phyloP scores from a whole-genome alignment of 345 rosid genomes.

The Citrus cavaleriei region DNA sequence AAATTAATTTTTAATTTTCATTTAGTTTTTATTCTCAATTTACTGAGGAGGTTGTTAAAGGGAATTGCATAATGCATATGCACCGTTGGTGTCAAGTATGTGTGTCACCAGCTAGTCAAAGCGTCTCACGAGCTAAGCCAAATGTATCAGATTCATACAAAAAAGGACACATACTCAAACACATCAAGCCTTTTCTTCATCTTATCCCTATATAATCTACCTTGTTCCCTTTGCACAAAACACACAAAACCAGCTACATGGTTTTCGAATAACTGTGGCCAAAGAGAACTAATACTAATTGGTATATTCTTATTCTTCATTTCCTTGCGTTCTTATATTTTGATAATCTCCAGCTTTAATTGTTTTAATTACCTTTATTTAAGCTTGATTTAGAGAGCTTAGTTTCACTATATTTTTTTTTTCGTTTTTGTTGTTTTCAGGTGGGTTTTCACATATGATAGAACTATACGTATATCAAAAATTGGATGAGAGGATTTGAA shows the following conservation, averaged over 20 bases:
- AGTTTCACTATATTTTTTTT: background rate
- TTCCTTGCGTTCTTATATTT: no score
- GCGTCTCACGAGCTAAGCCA: slow-evolving; percentile 23
- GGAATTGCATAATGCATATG: slow-evolving; percentile 21
- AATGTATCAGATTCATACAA: background rate
- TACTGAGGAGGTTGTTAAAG: slow-evolving; percentile 15
- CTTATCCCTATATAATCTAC: slow-evolving; percentile 19
- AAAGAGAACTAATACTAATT: background rate
- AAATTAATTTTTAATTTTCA: background rate
- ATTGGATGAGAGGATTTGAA: background rate
- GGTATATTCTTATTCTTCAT: background rate
- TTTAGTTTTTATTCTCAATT: background rate
- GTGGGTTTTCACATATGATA: background rate
- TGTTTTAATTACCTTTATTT: background rate
- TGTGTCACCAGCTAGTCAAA: slow-evolving; percentile 39
- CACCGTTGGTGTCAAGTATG: background rate
- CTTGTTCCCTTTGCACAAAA: background rate
- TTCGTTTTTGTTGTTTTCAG: background rate
- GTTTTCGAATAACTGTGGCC: background rate
- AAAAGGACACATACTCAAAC: background rate
- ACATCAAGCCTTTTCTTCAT: background rate
- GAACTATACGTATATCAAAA: background rate
- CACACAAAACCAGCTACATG: background rate
- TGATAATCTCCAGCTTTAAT: no score
- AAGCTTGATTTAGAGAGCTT: background rate